Conservation (phyloP, 2,329 filamentous ascomycete genomes). For the Neopestalotiopsis rosae region DNA sequence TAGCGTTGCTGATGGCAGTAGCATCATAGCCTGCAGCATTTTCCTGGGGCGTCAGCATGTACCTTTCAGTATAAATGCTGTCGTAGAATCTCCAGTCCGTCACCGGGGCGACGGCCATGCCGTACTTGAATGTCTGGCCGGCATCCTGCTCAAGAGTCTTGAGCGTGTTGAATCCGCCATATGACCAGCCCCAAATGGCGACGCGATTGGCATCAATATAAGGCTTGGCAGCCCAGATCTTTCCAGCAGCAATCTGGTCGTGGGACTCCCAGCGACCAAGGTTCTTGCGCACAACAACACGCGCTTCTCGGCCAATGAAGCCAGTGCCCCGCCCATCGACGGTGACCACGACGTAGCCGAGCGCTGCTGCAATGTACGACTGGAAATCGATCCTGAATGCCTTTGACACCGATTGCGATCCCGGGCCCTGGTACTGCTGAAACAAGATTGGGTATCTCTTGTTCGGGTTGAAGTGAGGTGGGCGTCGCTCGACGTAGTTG, state of each 20-base stretch:
- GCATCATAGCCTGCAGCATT: conserved; percentile 80
- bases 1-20: conserved; percentile 75
- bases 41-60: conserved; percentile 92
- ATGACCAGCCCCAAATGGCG: conserved; percentile 99
- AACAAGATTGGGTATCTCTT: conserved; percentile 95
- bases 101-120: conserved; percentile 98
- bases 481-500: conserved; percentile 81
- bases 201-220: conserved; percentile 85
- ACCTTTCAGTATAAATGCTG: conserved; percentile 91
- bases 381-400: conserved; percentile 87
- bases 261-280: conserved; percentile 84
- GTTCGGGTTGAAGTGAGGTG: conserved; percentile 82
- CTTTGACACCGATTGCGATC: conserved; percentile 87
- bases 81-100: conserved; percentile 98
- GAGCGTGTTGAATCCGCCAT: conserved; percentile 91
- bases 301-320: conserved; percentile 82
- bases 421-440: conserved; percentile 91
- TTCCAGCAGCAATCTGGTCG: conserved; percentile 90
- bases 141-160: conserved; percentile 94
- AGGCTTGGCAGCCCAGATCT: conserved; percentile 78
- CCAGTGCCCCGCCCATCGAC: conserved; percentile 94
- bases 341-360: conserved; percentile 94
- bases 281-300: conserved; percentile 81
- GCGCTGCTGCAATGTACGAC: conserved; percentile 79
- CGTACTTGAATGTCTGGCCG: conserved; percentile 90